Percentiles rank a stretch among this genome's conserved stretches.
Evolutionary conservation across 208 protist species (phyloP).

Genomic region (Wallacemonas sp.): DNA sequence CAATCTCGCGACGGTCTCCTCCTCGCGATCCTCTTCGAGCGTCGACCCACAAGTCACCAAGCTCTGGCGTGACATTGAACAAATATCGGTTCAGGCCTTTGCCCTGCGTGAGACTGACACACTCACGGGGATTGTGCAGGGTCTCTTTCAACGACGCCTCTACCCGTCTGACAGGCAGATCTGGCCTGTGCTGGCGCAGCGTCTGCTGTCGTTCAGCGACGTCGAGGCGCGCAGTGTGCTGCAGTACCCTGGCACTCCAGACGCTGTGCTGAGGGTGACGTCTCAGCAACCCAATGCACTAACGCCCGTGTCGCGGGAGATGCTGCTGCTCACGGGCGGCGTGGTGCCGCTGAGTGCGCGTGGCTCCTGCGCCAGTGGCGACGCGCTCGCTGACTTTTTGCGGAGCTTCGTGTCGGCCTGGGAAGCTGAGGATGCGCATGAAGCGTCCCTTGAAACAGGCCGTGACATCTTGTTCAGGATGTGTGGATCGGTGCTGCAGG

Average conservation of each 20-base stretch:
- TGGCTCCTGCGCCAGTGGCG: slow-evolving; percentile 47
- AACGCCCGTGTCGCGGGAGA: slow-evolving; percentile 58
- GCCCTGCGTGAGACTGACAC: slow-evolving; percentile 63
- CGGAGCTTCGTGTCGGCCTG: slow-evolving; percentile 22
- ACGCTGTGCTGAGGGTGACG: slow-evolving; percentile 13
- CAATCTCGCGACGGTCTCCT: background rate
- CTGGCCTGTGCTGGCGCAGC: slow-evolving; percentile 53
- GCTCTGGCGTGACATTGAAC: slow-evolving; percentile 54
- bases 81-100: slow-evolving; percentile 30
- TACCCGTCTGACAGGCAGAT: slow-evolving; percentile 20
- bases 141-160: slow-evolving; percentile 30
- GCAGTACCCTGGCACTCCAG: slow-evolving; percentile 51
- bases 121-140: slow-evolving; percentile 42
- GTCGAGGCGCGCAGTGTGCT: slow-evolving; percentile 60
- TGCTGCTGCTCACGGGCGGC: slow-evolving; percentile 74
- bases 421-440: background rate
- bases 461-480: slow-evolving; percentile 9
- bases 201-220: slow-evolving; percentile 53
- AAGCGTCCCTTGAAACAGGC: background rate
- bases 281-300: slow-evolving; percentile 12
- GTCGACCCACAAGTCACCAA: background rate
- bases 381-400: slow-evolving; percentile 37
- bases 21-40: background rate
- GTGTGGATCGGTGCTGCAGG: slow-evolving; percentile 25
- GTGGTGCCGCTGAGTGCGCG: slow-evolving; percentile 83